Evolutionary conservation across 257 asterid genomes (phyloP), one percentile per base, ranked within the genome.

Genomic region (Solanum corneliomulleri): DNA sequence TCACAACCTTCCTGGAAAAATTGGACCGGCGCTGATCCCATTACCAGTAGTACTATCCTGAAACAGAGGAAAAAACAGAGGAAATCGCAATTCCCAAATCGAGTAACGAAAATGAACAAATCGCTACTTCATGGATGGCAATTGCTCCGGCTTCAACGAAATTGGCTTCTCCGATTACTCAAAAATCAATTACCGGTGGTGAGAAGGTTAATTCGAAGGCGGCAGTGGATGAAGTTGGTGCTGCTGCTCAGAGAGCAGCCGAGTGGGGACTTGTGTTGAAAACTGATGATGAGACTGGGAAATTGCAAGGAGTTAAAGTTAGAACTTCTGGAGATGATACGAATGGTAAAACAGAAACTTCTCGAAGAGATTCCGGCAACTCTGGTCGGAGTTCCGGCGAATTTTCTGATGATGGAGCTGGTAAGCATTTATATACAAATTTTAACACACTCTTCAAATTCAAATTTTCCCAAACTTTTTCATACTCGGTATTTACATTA

Each of bases 191-290:
- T 31, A 86, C 93, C 90, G 72, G 86, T 8, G 84, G 82, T 9
- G 83, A 29, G 7, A 83, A 66, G 35, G 87, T 21, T 81, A 3
- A 23, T 23, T 60, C 86, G 13, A 82, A 74, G 18, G 12, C 25
- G 20, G n/a, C 42, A 16, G 62, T 52, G 5, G 91, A 89, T 8
- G 94, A 87, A 77, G 88, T 81, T 25, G 98, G 96, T 41, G 92
- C 92, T 44, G 99, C 98, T 7, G 96, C 95, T 0, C 93, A 97
- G 31, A 91, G 99, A 88, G 99, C 99, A 2, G 99, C 99, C 3
- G 99, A 97, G 93, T 95, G 99, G 99, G 99, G 99, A 4, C 44
- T 97, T 72, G 96, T 95, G 74, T 84, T 97, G 89, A 93, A 95
- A 86, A 94, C 98, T 1, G 98, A 97, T 33, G 91, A 91, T 11